Evolutionary conservation across 2,329 filamentous ascomycete genomes (phyloP).

Genomic region (Pezicula radicicola): DNA sequence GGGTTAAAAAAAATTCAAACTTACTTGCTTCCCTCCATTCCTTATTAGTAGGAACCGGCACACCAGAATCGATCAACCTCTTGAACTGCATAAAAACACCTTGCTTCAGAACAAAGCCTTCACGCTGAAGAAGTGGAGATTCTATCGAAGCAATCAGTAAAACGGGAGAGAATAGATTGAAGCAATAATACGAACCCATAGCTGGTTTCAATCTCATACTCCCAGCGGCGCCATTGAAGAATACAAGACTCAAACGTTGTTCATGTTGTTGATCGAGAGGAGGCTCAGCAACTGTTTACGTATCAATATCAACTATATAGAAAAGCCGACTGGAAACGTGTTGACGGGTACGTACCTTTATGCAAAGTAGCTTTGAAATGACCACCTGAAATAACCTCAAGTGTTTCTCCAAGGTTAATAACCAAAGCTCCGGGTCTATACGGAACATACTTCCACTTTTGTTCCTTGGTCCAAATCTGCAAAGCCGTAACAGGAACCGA

Average conservation of each 20-base stretch:
- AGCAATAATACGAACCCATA: conserved; percentile 4
- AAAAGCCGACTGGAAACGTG: neutral
- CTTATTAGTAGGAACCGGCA: conserved; percentile 38
- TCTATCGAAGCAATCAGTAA: conserved; percentile 14
- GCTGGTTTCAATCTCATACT: conserved; percentile 40
- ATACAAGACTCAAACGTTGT: conserved; percentile 38
- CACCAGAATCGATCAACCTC: conserved; percentile 34
- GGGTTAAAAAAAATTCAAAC: neutral
- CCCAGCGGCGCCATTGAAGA: conserved; percentile 44
- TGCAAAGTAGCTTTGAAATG: conserved; percentile 44
- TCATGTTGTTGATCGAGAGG: conserved; percentile 36
- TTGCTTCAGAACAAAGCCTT: conserved; percentile 41
- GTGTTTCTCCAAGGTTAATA: conserved; percentile 43
- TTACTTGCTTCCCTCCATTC: conserved; percentile 40
- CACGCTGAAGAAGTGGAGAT: conserved; percentile 35
- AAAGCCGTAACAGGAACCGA: conserved; percentile 43
- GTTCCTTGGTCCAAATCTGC: conserved; percentile 40
- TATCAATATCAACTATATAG: neutral
- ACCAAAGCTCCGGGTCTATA: conserved; percentile 44
- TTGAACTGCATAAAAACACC: conserved; percentile 45
- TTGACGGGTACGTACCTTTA: conserved; percentile 12
- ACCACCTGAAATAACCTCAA: conserved; percentile 41
- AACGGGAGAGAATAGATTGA: no score
- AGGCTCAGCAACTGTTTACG: conserved; percentile 33
- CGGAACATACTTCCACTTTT: conserved; percentile 44